Evolutionary conservation across 73 alveolate genomes (phyloP), one percentile per base, ranked within the genome.

Genomic region (Paramecium pentaurelia): DNA sequence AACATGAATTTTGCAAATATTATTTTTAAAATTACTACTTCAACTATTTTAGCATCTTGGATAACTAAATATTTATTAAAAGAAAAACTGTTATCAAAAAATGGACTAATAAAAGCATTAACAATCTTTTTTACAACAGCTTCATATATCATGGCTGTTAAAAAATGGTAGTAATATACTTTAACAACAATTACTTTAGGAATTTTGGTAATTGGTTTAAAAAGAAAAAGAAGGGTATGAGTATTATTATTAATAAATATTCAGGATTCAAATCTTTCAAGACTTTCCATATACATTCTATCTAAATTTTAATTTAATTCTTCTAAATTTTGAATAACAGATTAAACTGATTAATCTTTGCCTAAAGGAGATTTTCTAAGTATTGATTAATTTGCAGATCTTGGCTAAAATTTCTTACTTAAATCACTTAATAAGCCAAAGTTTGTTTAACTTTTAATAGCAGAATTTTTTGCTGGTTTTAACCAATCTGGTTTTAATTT

Each of bases 231-330:
- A 49, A 0, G 32, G 11, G 10, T 18, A 18, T 54, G 70, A 54
- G 70, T 54, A 25, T 54, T n/a, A 54, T 54, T 54, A 18, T n/a
- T 54, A 54, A 54, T 54, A 54, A 54, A 54, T 54, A 54, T 54
- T 64, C 84, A 64, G 47, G 84, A 64, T 18, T 64, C 87, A 34
- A 30, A 73, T 38, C 60, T 73, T 44, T 73, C 87, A 32, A 73
- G 60, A 80, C 91, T 80, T 36, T 80, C 91, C 71, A 45, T 80
- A 80, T 80, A 80, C 91, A 80, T 80, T 45, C 91, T 42, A 80
- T 80, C 91, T 47, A 80, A 80, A 9, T 80, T 80, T 47, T 40
- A 80, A 18, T 80, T 80, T 42, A 80, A 47, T 49, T 80, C 91
- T 8, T 80, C 91, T 49, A 80, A 20, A 49, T 80, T 80, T 42